Evolutionary conservation across 345 rosid species (phyloP), one percentile per base, ranked within the genome.

Genomic region (Toxicodendron radicans): DNA sequence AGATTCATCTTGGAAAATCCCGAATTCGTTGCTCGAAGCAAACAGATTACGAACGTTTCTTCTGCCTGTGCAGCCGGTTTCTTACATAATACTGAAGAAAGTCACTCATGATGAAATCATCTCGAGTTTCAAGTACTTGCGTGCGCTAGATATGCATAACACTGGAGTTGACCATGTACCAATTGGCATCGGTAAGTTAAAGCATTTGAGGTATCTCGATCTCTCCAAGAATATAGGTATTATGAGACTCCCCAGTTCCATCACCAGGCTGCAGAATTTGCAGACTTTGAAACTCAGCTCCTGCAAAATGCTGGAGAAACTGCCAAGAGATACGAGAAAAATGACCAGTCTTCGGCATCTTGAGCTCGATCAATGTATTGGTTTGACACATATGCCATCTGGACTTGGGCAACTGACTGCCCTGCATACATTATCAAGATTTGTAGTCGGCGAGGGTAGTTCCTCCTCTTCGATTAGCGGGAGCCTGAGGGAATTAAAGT

Each of bases 141-240:
- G 56, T 4, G 54, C 35, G 18, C 14, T 77, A 43, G 72, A 77
- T 58, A 49, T 83, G 27, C 48, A 17, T 7, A 2, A 20, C 30
- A 64, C 63, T 5, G 11, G 20, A 32, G 45, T 75, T 13, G 66
- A 67, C 23, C 6, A 4, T 5, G 54, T 72, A 24, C 77, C 76
- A 7, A 7, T 5, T 23, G 51, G 49, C 3, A 63, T 74, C 8
- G 56, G 64, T 20, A 35, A 64, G 5, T 45, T 79, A 72, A 76
- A 73, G 75, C 79, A 72, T 69, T 58, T 75, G 24, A 74, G 74
- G 51, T 74, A 66, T 60, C 75, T 83, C 0, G 59, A 72, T 72
- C 68, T 79, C 9, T 64, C 66, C 2, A 5, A 10, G 9, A 68
- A 58, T 48, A 1, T 27, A 6, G 11, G 4, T 0, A 58, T 75